Evolutionary conservation across 2,329 filamentous ascomycete genomes (phyloP), one percentile per base, ranked within the genome.

Genomic region (Botrytis pseudocinerea): DNA sequence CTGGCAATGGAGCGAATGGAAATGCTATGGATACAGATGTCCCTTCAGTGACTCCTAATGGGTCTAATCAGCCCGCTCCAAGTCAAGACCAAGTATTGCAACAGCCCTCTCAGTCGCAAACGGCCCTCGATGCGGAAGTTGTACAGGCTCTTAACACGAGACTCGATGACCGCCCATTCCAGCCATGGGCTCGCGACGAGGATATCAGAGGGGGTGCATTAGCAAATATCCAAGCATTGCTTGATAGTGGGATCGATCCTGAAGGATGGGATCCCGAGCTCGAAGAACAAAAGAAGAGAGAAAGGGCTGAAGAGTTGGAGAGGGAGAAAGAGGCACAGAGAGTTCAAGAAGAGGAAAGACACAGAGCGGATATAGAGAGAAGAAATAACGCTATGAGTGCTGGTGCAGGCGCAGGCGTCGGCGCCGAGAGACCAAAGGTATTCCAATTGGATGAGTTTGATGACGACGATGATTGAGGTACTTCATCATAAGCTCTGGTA

Each of bases 141-240:
- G 79, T 80, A 61, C 78, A 79, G 64, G 83, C 80, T 77, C 77
- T 86, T 63, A 90, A 92, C 78, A 87, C 89, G 0, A 81, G 86
- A 28, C 85, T 85, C 14, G 35, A 63, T 16, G 85, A 87, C 16
- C 79, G 87, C 54, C 79, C 84, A n/a, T 97, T 94, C 83, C 86
- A 90, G 64, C 93, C 93, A 0, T 97, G 93, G 93, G 93, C 93
- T 0, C 85, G 85, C 42, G 90, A 93, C 75, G 88, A 91, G 46
- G 87, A 89, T 74, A 93, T 96, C 75, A 87, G 89, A 46, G 83
- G 84, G 25, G 93, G 93, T 51, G 90, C 90, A 2, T 84, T 97
- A 60, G 91, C 90, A 0, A 84, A 85, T 14, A 87, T 89, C 62
- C 90, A 94, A 78, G 82, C 85, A 38, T 85, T 93, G 75, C 76